A percentile compares a stretch with the other conserved stretches of the same genome.
phyloP scores from a whole-genome alignment of 2,329 filamentous ascomycete species.

The Sporothrix pallida region DNA sequence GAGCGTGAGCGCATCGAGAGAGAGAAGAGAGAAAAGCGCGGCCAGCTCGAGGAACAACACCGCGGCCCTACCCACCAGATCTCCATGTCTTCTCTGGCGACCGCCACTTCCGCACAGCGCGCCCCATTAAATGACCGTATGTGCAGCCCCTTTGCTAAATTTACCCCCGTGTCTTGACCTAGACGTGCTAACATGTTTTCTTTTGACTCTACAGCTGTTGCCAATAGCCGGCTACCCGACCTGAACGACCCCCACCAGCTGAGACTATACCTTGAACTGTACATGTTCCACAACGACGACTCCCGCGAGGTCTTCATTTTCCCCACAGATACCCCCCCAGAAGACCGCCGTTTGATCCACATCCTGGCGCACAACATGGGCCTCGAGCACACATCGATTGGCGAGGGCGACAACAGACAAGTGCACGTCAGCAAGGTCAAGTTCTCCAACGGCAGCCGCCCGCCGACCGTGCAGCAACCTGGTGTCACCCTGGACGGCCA shows the following conservation, averaged over 20 bases:
- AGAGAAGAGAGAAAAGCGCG: conserved; percentile 93
- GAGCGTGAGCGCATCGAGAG: conserved; percentile 95
- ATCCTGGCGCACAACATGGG: conserved; percentile 95
- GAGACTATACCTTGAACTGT: conserved; percentile 86
- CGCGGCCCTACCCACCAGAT: conserved; percentile 83
- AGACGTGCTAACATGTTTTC: not conserved
- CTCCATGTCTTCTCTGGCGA: conserved; percentile 76
- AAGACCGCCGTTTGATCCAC: conserved; percentile 88
- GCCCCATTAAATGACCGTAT: conserved; percentile 24
- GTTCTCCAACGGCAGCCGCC: conserved; percentile 45
- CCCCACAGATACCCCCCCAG: conserved; percentile 76
- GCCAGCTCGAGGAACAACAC: conserved; percentile 96
- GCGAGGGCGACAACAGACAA: conserved; percentile 83
- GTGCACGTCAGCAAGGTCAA: conserved; percentile 82
- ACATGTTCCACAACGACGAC: conserved; percentile 79
- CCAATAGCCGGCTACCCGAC: conserved; percentile 58
- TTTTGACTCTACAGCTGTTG: conserved; percentile 1
- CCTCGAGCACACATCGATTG: conserved; percentile 87
- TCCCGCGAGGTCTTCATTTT: conserved; percentile 81
- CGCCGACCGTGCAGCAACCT: conserved; percentile 59
- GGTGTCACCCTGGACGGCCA: conserved; percentile 76
- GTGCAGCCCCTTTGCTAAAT: not conserved
- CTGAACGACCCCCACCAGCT: conserved; percentile 89
- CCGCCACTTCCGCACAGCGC: conserved; percentile 34
- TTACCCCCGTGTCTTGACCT: not conserved